Evolutionary conservation across 1,284 basidiomycete genomes (phyloP).

Genomic region (Austroboletus niveus): DNA sequence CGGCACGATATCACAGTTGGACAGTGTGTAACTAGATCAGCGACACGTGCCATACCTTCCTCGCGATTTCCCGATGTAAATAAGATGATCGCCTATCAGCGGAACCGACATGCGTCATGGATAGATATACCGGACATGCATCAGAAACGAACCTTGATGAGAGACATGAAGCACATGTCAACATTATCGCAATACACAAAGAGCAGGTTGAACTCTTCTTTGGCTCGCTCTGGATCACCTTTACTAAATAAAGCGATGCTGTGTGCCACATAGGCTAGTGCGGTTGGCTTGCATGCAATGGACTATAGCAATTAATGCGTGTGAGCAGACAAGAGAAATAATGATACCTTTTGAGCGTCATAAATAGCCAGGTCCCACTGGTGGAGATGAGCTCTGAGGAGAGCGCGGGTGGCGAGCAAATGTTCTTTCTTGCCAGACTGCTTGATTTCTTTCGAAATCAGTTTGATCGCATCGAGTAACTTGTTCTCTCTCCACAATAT

Average conservation of each 20-base stretch:
- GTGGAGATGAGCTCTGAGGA: background rate
- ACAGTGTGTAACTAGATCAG: background rate
- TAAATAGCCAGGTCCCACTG: background rate
- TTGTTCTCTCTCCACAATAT: background rate
- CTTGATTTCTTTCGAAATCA: background rate
- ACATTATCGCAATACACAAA: background rate
- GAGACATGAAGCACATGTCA: background rate
- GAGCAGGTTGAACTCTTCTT: background rate
- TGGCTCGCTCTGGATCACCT: background rate
- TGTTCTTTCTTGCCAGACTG: background rate
- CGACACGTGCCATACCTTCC: background rate
- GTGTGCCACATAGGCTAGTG: background rate
- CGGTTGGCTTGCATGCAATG: background rate
- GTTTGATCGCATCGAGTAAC: background rate
- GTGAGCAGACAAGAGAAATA: background rate
- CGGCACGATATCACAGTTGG: background rate
- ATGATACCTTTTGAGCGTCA: background rate
- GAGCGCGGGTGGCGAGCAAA: background rate
- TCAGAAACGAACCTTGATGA: background rate
- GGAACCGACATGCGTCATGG: background rate
- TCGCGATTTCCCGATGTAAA: background rate
- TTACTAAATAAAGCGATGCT: background rate
- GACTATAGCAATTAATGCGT: too few species aligned
- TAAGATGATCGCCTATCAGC: background rate
- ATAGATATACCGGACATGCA: background rate